Conservation (phyloP, 768 basidiomycete genomes). For the Tulasnella sp. region DNA sequence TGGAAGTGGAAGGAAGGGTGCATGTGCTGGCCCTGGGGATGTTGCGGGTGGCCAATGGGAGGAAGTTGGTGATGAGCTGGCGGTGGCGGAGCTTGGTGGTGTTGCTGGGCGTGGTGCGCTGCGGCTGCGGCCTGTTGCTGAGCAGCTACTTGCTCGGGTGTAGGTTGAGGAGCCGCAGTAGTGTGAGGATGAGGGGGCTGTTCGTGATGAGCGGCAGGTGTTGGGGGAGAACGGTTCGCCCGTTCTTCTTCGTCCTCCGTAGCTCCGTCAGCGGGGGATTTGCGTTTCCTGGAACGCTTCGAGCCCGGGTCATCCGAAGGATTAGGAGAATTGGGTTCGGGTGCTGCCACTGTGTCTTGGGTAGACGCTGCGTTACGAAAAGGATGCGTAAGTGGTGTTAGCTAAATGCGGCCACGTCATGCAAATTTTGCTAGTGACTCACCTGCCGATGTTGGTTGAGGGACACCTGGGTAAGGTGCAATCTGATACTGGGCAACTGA, state of each 20-base stretch:
- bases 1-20: constrained; percentile 21
- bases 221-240: background rate
- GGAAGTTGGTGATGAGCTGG: constrained; percentile 13
- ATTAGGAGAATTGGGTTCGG: constrained; percentile 16
- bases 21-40: constrained; percentile 11
- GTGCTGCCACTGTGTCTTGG: background rate
- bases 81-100: background rate
- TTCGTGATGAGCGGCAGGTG: background rate
- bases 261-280: background rate
- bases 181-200: constrained; percentile 11
- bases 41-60: background rate
- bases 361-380: background rate
- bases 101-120: constrained; percentile 11
- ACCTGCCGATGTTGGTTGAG: background rate
- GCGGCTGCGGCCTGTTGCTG: constrained; percentile 13
- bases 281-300: background rate
- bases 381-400: background rate
- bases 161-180: constrained; percentile 9
- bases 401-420: background rate
- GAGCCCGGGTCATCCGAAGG: background rate
- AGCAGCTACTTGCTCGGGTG: constrained; percentile 11
- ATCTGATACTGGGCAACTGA: background rate
- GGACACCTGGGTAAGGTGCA: background rate
- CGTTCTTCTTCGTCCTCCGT: constrained; percentile 2
- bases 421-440: background rate